Evolutionary conservation across 495 filamentous ascomycete genomes (phyloP), one percentile per base, ranked within the genome.

Genomic region (Chaetomidium leptoderma): DNA sequence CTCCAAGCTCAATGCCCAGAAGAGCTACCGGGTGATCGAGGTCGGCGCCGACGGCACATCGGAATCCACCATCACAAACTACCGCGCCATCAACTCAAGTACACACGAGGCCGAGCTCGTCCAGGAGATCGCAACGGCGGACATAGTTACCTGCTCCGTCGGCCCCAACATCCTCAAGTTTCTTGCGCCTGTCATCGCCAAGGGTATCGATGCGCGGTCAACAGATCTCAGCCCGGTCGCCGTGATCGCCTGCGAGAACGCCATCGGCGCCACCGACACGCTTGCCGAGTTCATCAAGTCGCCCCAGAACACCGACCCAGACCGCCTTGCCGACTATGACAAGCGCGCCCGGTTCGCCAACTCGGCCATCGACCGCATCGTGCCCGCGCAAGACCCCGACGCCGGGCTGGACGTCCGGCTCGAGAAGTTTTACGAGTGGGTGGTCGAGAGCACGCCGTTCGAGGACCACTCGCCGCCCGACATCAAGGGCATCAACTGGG

Each of bases 371-470:
- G 93, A 98, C 76, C 90, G 93, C 29, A 98, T 98, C 66, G 93
- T 97, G 10, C 93, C 95, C 8, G 85, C 85, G 40, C 91, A 96
- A 76, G 83, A 87, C 59, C 79, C 86, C 27, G 78, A 88, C 69
- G 76, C 82, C 19, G 91, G 90, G 37, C 78, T 97, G 37, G 87
- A 97, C 66, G 93, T 98, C 60, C 90, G 86, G 64, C 91, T 98
- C 58, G 93, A 98, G 81, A 90, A 89, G 74, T 98, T 96, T 83
- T 95, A 87, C 78, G 93, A 98, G 74, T 98, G 93, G 93, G 93
- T 91, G 10, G 91, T 97, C 44, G 93, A 98, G 65, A 71, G 81
- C 66, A 85, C 82, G 3, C 92, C 91, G 0, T 97, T 96, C 75
- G 75, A 82, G 53, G 67, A 68, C 57, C 51, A 68, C 39, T 55